Percentiles rank a stretch among this genome's conserved stretches.
phyloP scores from a whole-genome alignment of 192 early-diverging fungal genomes.

The Rhizophagus sp. region DNA sequence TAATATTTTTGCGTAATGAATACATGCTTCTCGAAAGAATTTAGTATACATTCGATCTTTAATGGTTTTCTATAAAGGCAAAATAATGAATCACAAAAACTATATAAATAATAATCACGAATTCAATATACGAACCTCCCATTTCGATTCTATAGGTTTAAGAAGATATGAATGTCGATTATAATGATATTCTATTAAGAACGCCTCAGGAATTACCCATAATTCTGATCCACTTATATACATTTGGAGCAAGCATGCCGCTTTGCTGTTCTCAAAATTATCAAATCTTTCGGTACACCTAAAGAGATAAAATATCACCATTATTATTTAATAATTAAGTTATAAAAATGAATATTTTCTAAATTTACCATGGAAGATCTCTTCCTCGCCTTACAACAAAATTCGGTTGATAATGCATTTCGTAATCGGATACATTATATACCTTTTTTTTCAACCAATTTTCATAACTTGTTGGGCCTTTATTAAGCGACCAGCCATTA shows the following conservation, averaged over 20 bases:
- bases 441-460: constrained; percentile 44
- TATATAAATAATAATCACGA: constrained; percentile 18
- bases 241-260: constrained; percentile 52
- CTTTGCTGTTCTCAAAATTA: constrained; percentile 53
- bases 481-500: constrained; percentile 53
- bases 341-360: not conserved
- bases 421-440: constrained; percentile 50
- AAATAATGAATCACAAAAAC: not conserved
- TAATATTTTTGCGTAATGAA: constrained; percentile 57
- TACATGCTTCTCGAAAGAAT: constrained; percentile 58
- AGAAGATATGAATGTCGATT: constrained; percentile 10
- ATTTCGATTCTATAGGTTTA: not conserved
- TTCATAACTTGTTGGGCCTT: constrained; percentile 50
- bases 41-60: constrained; percentile 58
- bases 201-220: constrained; percentile 57
- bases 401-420: constrained; percentile 55
- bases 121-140: constrained; percentile 16
- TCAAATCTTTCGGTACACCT: constrained; percentile 55
- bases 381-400: constrained; percentile 49
- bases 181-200: constrained; percentile 28
- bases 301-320: not conserved
- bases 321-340: not conserved
- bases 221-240: constrained; percentile 56
- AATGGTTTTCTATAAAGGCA: constrained; percentile 46
- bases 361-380: constrained; percentile 40